These are phyloP conservation scores for Aspergillus persii DNA, from an alignment of 2,329 filamentous ascomycete species.

Conservation along the genomic window DNA sequence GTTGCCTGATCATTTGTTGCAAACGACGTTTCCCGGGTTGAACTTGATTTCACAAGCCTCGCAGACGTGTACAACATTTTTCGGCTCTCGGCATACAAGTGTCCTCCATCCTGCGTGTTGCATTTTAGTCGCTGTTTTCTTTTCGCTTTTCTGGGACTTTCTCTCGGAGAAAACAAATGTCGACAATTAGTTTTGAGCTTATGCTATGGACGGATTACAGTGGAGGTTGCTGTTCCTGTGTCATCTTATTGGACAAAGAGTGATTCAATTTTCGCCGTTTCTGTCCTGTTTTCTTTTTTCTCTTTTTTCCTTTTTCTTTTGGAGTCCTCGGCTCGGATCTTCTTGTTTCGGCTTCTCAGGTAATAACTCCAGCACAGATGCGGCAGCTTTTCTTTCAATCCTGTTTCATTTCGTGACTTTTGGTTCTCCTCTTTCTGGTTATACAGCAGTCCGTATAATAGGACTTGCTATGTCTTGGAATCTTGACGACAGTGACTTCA, in stretches of 20 bases:
- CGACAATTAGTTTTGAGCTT: background rate
- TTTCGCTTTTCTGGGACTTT: background rate
- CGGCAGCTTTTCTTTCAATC: background rate
- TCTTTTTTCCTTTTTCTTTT: background rate
- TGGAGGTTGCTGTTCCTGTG: no score
- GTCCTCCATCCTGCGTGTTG: background rate
- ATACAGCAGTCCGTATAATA: conserved; percentile 3
- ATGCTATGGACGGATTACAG: background rate
- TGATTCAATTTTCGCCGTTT: background rate
- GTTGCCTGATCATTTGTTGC: conserved; percentile 1
- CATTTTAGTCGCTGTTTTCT: background rate
- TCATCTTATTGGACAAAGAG: background rate
- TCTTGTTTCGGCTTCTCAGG: background rate
- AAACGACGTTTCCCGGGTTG: conserved; percentile 21
- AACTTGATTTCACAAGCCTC: conserved; percentile 19
- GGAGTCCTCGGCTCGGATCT: background rate
- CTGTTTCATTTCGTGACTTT: background rate
- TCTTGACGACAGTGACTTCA: conserved; percentile 13
- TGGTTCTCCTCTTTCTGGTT: background rate
- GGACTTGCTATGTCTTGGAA: conserved; percentile 8
- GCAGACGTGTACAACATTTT: conserved; percentile 24
- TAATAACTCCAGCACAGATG: background rate
- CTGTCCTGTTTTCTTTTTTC: background rate
- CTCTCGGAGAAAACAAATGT: background rate
- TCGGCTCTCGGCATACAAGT: conserved; percentile 17